Conservation (phyloP, 495 filamentous ascomycete species). For the Haplographium delicatum region DNA sequence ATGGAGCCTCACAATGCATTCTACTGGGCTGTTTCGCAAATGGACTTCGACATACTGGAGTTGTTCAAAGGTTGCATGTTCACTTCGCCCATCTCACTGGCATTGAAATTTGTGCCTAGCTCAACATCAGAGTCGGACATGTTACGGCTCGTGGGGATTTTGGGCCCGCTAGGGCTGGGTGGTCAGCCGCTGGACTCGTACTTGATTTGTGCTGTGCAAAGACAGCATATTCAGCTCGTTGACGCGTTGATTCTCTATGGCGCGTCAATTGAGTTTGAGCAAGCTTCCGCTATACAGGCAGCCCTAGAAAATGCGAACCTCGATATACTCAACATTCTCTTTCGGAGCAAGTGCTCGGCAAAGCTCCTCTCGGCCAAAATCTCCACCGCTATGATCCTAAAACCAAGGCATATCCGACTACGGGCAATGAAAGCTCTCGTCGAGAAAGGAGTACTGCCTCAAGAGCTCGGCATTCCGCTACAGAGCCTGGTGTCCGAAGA, state of each 20-base stretch:
- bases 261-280: constrained; percentile 10
- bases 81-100: neutral
- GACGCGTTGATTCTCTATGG: constrained; percentile 3
- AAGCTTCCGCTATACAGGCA: constrained; percentile 10
- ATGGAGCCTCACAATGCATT: constrained; percentile 7
- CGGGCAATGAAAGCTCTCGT: constrained; percentile 4
- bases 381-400: neutral
- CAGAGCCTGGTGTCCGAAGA: constrained; percentile 5
- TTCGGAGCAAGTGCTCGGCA: constrained; percentile 4
- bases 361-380: constrained; percentile 1
- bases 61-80: constrained; percentile 7
- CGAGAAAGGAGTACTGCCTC: constrained; percentile 6
- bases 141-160: constrained; percentile 3
- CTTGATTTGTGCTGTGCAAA: constrained; percentile 7
- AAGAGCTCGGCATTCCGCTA: constrained; percentile 4
- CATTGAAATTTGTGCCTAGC: constrained; percentile 2
- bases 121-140: constrained; percentile 7
- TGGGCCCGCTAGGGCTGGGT: constrained; percentile 1
- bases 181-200: neutral
- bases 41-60: constrained; percentile 9
- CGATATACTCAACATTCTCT: constrained; percentile 1
- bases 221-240: neutral
- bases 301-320: constrained; percentile 4
- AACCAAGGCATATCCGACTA: constrained; percentile 3
- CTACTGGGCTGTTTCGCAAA: constrained; percentile 3